Evolutionary conservation across 1,284 basidiomycete genomes (phyloP).

Genomic region (Marasmius fiardii): DNA sequence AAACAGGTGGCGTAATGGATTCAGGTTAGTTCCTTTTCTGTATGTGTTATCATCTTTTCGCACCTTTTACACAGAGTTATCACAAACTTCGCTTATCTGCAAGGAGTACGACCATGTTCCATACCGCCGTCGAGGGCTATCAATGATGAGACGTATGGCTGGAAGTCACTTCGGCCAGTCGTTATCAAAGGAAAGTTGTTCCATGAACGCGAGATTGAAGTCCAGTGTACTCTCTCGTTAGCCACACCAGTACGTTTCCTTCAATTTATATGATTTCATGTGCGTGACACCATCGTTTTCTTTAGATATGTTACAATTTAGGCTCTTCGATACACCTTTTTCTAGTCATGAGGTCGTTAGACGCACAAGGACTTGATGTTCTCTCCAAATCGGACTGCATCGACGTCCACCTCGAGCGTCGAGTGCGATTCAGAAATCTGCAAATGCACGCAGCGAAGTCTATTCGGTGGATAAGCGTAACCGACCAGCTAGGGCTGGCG

Average conservation of each 20-base stretch:
- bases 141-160: not conserved
- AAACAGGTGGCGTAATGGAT: slow-evolving; percentile 25
- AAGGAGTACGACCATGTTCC: not conserved
- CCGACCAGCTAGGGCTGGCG: not conserved
- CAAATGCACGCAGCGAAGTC: slow-evolving; percentile 2
- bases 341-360: not conserved
- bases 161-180: not conserved
- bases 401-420: not conserved
- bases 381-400: too few species aligned
- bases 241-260: slow-evolving; percentile 12
- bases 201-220: slow-evolving; percentile 22
- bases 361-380: not conserved
- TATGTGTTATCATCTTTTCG: slow-evolving; percentile 1
- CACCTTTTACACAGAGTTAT: slow-evolving; percentile 23
- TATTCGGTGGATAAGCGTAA: not conserved
- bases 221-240: slow-evolving; percentile 21
- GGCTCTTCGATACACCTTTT: not conserved
- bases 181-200: slow-evolving; percentile 14
- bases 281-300: slow-evolving; percentile 5
- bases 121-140: not conserved
- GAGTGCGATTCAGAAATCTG: not conserved
- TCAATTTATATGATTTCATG: not conserved
- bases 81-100: slow-evolving; percentile 29
- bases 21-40: slow-evolving; percentile 21
- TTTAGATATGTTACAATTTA: slow-evolving; percentile 27